A percentile compares a stretch with the other conserved stretches of the same genome.
Evolutionary conservation across 495 filamentous ascomycete species (phyloP).

Genomic region (Penicillium longicatenatum): DNA sequence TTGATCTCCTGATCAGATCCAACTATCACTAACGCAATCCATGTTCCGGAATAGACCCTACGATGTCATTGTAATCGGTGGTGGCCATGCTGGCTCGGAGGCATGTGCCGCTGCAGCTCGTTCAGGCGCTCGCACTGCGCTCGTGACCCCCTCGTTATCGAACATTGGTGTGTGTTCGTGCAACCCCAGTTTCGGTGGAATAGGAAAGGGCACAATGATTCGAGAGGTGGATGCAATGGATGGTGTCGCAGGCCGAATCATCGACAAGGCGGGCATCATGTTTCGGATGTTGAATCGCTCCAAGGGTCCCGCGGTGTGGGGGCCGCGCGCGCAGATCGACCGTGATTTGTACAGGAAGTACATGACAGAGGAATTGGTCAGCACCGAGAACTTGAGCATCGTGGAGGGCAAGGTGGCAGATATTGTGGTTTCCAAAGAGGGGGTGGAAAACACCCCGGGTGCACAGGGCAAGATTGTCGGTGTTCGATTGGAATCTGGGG

Average conservation of each 20-base stretch:
- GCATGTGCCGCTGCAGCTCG: conserved; percentile 93
- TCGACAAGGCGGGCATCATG: conserved; percentile 92
- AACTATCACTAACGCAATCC: conserved; percentile 2
- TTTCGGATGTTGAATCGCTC: conserved; percentile 84
- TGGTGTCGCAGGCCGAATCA: conserved; percentile 83
- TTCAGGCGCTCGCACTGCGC: conserved; percentile 82
- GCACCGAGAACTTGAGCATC: conserved; percentile 75
- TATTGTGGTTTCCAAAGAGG: conserved; percentile 67
- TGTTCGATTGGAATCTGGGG: conserved; percentile 84
- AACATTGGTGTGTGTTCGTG: conserved; percentile 97
- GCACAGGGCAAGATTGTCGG: conserved; percentile 78
- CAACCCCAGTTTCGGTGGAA: conserved; percentile 96
- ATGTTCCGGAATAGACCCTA: conserved; percentile 57
- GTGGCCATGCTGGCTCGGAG: conserved; percentile 93
- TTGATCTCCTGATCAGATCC: background rate
- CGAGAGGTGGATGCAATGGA: conserved; percentile 95
- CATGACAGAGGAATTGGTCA: conserved; percentile 84
- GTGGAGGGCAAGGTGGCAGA: conserved; percentile 89
- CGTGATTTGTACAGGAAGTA: conserved; percentile 84
- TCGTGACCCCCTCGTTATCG: conserved; percentile 82
- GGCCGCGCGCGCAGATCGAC: conserved; percentile 94
- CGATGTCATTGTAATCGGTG: conserved; percentile 94
- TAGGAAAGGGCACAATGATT: conserved; percentile 97
- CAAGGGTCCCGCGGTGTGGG: conserved; percentile 97
- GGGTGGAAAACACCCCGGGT: conserved; percentile 45